phyloP scores from a whole-genome alignment of 179 eudicot species.

The Camellia oleifera region DNA sequence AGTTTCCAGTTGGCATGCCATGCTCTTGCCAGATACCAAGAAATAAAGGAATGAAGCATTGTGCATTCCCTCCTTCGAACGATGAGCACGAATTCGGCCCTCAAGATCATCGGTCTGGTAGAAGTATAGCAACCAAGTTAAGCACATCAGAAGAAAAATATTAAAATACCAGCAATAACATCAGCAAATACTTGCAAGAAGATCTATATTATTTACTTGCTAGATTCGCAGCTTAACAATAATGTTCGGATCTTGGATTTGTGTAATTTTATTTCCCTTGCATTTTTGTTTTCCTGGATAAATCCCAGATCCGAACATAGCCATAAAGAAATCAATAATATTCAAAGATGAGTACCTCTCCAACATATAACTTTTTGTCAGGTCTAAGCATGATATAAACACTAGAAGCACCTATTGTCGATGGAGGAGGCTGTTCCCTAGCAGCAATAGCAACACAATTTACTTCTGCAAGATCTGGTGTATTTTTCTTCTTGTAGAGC shows the following conservation, averaged over 20 bases:
- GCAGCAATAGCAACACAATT: conserved; percentile 58
- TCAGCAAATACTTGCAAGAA: not conserved
- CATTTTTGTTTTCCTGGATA: too few relatives aligned
- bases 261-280: too few relatives aligned
- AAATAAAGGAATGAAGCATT: conserved; percentile 64
- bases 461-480: conserved; percentile 32
- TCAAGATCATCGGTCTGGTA: conserved; percentile 91
- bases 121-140: not conserved
- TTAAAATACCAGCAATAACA: not conserved
- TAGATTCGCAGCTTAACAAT: not conserved
- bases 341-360: conserved; percentile 58
- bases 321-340: not conserved
- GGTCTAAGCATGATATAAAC: conserved; percentile 86
- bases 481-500: conserved; percentile 33
- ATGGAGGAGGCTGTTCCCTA: conserved; percentile 91
- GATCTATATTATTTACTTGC: not conserved
- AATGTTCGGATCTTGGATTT: too few relatives aligned
- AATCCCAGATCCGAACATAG: too few relatives aligned
- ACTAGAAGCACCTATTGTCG: conserved; percentile 84
- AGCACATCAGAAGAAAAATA: not conserved
- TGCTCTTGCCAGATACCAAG: conserved; percentile 79
- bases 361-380: conserved; percentile 71
- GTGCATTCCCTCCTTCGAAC: conserved; percentile 68
- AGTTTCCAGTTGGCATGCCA: conserved; percentile 91
- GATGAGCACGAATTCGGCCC: conserved; percentile 81